Evolutionary conservation across 2,329 filamentous ascomycete species (phyloP).

Genomic region (Fusarium virguliforme): DNA sequence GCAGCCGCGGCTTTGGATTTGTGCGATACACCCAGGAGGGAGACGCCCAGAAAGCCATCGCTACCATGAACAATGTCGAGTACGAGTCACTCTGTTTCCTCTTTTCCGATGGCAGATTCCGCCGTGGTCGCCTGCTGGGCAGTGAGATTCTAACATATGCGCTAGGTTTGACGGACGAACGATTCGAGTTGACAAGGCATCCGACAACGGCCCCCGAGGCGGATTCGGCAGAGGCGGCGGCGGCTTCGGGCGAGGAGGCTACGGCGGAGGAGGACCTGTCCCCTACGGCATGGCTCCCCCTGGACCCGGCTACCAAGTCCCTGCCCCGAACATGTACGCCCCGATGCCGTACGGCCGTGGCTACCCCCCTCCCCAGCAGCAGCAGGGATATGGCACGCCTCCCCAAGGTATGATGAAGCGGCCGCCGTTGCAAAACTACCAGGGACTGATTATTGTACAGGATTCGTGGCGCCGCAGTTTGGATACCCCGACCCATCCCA

Average conservation of each 20-base stretch:
- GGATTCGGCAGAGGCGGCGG: conserved; percentile 60
- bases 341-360: conserved; percentile 59
- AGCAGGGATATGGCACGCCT: conserved; percentile 54
- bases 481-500: conserved; percentile 65
- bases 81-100: conserved; percentile 64
- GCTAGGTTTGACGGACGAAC: conserved; percentile 45
- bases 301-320: conserved; percentile 57
- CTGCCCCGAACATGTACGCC: conserved; percentile 58
- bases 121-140: conserved; percentile 12
- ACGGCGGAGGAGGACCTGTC: conserved; percentile 56
- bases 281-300: conserved; percentile 58
- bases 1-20: conserved; percentile 97
- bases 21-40: conserved; percentile 87
- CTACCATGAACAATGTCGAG: conserved; percentile 90
- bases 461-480: conserved; percentile 60
- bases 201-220: conserved; percentile 79
- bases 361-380: conserved; percentile 53
- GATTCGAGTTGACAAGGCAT: conserved; percentile 96
- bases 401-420: conserved; percentile 59
- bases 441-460: conserved; percentile 47
- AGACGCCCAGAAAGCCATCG: conserved; percentile 84
- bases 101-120: conserved; percentile 39
- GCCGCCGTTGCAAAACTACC: background rate
- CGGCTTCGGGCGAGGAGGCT: conserved; percentile 57
- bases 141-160: conserved; percentile 30